Evolutionary conservation across 2,329 filamentous ascomycete genomes (phyloP), one percentile per base, ranked within the genome.

Genomic region (Exophiala sp.): DNA sequence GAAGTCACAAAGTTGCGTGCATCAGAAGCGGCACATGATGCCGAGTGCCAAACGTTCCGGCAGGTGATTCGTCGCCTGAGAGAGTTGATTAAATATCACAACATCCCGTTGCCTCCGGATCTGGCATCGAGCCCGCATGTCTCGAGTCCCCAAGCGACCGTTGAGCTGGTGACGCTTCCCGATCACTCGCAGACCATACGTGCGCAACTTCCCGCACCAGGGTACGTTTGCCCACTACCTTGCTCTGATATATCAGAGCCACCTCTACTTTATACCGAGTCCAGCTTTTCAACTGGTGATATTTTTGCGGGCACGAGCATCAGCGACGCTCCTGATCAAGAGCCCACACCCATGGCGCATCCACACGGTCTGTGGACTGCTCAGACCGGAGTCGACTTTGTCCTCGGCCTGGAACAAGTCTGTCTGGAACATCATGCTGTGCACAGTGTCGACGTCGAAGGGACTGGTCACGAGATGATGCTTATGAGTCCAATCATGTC

Each of bases 301-400:
- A 16, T 34, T 5, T 40, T 45, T 44, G 21, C 48, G 18, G 35
- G 35, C 43, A 39, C 60, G 33, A 54, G 45, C 24, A 53, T 55
- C 46, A 43, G 41, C 41, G 50, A 58, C n/a, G 39, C 42, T 33
- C 29, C 44, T 2, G 46, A 38, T 29, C 47, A 51, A n/a, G 42
- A 47, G 41, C 41, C 52, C 2, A 32, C 34, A 5, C 5, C 58
- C 3, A 50, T 61, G 41, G 33, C 46, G 12, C 64, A 68, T 56
- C 62, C 65, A 10, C 57, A 65, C 35, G 65, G 64, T 9, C 59
- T 68, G 14, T 65, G 64, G 46, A 47, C 60, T 10, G 60, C 63
- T 3, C 65, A 68, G 55, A 58, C 65, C 29, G 66, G 65, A 5
- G 59, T 69, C 48, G 65, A 68, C 40, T 69, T 69, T 50, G 63